phyloP scores from a whole-genome alignment of 139 green algal species.

The Monoraphidium neglectum region DNA sequence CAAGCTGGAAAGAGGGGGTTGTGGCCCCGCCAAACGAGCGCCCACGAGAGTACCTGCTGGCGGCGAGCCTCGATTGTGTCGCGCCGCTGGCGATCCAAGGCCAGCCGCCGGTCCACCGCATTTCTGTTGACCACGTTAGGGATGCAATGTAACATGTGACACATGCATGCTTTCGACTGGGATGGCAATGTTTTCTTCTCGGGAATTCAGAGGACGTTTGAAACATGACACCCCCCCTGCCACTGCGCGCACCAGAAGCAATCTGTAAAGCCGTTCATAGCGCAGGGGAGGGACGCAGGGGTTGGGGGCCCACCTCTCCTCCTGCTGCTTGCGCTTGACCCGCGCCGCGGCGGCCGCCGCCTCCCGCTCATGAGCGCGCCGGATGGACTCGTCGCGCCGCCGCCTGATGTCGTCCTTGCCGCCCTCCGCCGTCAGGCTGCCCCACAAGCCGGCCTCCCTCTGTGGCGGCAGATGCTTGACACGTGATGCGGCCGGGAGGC shows the following conservation, averaged over 20 bases:
- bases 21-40: too few relatives aligned
- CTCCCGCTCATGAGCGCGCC: constrained; percentile 34
- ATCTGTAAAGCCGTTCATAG: too few relatives aligned
- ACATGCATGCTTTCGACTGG: too few relatives aligned
- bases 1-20: too few relatives aligned
- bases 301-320: constrained; percentile 43
- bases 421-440: constrained; percentile 33
- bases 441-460: constrained; percentile 47
- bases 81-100: constrained; percentile 41
- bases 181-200: too few relatives aligned
- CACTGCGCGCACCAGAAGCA: not conserved
- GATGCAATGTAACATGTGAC: too few relatives aligned
- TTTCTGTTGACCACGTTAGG: too few relatives aligned
- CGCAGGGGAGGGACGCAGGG: too few relatives aligned
- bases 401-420: constrained; percentile 29
- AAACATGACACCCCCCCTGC: too few relatives aligned
- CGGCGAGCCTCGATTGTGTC: constrained; percentile 44
- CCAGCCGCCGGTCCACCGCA: constrained; percentile 48
- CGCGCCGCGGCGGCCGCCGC: constrained; percentile 35
- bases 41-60: too few relatives aligned
- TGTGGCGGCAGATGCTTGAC: too few relatives aligned
- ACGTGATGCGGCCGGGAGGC: not conserved
- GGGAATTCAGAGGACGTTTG: too few relatives aligned
- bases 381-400: constrained; percentile 51
- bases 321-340: constrained; percentile 39